Evolutionary conservation across 192 early-diverging fungal genomes (phyloP).

Genomic region (Endogone sp.): DNA sequence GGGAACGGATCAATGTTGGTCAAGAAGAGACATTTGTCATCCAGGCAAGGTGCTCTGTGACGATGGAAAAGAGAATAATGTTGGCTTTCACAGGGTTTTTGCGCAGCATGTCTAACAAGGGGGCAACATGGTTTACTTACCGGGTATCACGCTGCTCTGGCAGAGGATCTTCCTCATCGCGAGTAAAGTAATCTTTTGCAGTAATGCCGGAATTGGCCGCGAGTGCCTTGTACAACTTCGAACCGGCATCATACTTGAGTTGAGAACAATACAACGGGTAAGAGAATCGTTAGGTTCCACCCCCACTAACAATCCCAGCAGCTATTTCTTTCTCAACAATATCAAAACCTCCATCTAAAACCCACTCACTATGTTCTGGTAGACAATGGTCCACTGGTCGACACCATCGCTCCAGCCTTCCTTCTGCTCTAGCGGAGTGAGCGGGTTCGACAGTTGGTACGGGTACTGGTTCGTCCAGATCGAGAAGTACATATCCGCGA

Average conservation of each 20-base stretch:
- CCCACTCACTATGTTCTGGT: slow-evolving; percentile 40
- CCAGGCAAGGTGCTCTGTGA: slow-evolving; percentile 43
- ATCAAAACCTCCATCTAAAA: neutral
- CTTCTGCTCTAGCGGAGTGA: slow-evolving; percentile 36
- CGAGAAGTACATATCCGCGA: slow-evolving; percentile 52
- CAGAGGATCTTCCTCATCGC: slow-evolving; percentile 37
- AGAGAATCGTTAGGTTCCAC: neutral
- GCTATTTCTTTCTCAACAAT: neutral
- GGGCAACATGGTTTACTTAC: slow-evolving; percentile 4
- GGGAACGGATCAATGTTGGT: slow-evolving; percentile 50
- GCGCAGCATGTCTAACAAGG: neutral
- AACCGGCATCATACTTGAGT: slow-evolving; percentile 44
- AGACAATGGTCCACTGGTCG: slow-evolving; percentile 44
- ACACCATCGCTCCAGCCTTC: slow-evolving; percentile 39
- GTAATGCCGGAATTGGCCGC: slow-evolving; percentile 29
- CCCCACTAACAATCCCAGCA: neutral
- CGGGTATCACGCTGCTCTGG: slow-evolving; percentile 36
- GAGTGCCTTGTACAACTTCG: slow-evolving; percentile 37
- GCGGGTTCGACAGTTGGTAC: slow-evolving; percentile 45
- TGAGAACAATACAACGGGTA: neutral
- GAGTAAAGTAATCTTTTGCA: slow-evolving; percentile 40
- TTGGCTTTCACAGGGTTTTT: no score
- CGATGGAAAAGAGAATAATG: no score
- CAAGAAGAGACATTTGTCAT: slow-evolving; percentile 49
- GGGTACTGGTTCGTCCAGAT: slow-evolving; percentile 62